Base-by-base conservation (phyloP, 768 basidiomycete genomes). In the Dictyophora rubrovolvata region DNA sequence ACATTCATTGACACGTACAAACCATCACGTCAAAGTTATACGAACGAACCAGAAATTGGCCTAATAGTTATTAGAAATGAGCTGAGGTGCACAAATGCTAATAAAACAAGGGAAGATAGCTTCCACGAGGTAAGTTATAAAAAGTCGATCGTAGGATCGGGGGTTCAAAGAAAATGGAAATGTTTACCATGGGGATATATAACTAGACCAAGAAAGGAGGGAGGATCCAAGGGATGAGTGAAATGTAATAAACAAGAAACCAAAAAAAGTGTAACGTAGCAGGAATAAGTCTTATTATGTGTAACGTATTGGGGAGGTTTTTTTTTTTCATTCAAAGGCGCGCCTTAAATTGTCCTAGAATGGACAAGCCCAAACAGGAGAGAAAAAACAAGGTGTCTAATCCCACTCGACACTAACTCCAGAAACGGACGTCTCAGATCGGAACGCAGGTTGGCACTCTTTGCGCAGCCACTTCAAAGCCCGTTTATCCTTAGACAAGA, bases 321-420 rank as follows among this genome's bases (percentile, higher is more conserved):
- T 42, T 7, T 37, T n/a, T n/a, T 12, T 14, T 2, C 42, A 12
- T 42, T 42, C 14, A n/a, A 42, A 42, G 42, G 48, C 48, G 9
- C 48, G 48, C 18, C 11, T 35, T 23, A n/a, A 52, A 52, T 28
- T n/a, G 12, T 20, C 22, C 10, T n/a, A 53, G 51, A 34, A 23
- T 8, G 55, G 68, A 71, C 62, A 60, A 61, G 65, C 55, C 60
- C 60, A 23, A 52, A 52, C 16, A 20, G n/a, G 10, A 12, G n/a
- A 42, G n/a, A 42, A 42, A 42, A 42, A 42, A 42, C 42, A 42
- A 42, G 50, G 61, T 61, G 65, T 23, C 58, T 56, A 90, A 67
- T 84, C 82, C 89, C 89, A 92, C 61, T 92, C 88, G 63, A 92
- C 86, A 55, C 79, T 73, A 61, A 91, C 87, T 33, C 81, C 87